phyloP scores from a whole-genome alignment of 2,329 filamentous ascomycete genomes.

The Ceratocystis harringtonii region DNA sequence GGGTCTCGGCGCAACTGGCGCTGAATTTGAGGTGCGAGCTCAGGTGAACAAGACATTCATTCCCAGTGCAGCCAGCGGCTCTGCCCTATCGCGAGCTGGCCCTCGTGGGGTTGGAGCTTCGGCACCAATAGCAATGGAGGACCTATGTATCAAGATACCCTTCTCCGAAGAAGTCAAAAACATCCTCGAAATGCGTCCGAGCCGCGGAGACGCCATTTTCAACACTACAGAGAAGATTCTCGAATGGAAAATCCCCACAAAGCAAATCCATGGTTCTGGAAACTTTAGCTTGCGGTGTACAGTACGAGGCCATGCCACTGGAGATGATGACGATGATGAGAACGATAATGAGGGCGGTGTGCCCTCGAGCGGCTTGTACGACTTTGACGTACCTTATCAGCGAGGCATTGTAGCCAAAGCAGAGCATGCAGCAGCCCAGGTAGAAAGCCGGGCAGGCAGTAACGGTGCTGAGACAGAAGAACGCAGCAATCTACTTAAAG shows the following conservation, averaged over 20 bases:
- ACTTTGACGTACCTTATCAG: conserved; percentile 15
- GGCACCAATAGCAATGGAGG: conserved; percentile 41
- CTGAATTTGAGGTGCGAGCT: conserved; percentile 79
- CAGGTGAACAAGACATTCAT: conserved; percentile 52
- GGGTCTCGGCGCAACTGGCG: conserved; percentile 55
- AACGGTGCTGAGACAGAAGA: conserved; percentile 20
- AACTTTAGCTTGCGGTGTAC: conserved; percentile 66
- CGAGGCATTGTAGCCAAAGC: neutral
- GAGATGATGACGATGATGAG: conserved; percentile 35
- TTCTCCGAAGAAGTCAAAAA: conserved; percentile 68
- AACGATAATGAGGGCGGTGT: conserved; percentile 30
- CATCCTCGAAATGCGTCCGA: conserved; percentile 65
- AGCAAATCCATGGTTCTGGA: conserved; percentile 55
- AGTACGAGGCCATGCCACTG: conserved; percentile 49
- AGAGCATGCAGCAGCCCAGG: conserved; percentile 22
- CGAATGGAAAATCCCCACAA: conserved; percentile 70
- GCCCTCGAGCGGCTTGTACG: conserved; percentile 10
- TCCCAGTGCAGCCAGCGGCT: conserved; percentile 22
- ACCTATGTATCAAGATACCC: conserved; percentile 63
- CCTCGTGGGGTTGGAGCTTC: conserved; percentile 42
- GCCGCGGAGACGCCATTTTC: conserved; percentile 70
- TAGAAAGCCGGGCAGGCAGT: neutral
- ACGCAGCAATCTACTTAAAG: conserved; percentile 39
- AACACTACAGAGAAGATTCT: conserved; percentile 55
- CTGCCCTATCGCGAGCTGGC: conserved; percentile 22